Evolutionary conservation across 1,284 basidiomycete species (phyloP), one percentile per base, ranked within the genome.

Genomic region (Omphalotus olearius): DNA sequence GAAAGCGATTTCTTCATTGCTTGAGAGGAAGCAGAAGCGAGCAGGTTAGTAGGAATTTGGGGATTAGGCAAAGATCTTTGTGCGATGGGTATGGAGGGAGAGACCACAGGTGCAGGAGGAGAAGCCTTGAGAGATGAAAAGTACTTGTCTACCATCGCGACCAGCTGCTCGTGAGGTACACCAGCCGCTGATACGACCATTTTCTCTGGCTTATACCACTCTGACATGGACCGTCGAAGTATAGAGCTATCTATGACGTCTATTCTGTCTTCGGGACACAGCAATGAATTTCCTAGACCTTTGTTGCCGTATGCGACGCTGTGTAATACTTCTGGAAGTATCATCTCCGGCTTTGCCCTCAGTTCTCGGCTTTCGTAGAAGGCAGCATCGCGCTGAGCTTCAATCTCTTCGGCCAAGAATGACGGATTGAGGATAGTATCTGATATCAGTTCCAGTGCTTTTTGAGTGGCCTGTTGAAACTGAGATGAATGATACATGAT

Each of bases 401-500:
- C 84, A 37, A 99, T 74, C 69, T 98, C 96, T 52, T 91, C 89
- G 0, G 77, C 72, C 5, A 83, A 69, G 62, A 98, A 85, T 1
- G 83, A 70, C 2, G 96, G 84, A 63, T 94, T 83, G 51, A 88
- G 77, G 50, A 93, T 87, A 6, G 95, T 97, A 67, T 98, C 95
- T 30, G 94, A 83, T 55, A 99, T 91, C 57, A 99, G 79, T 30
- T 88, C 88, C 51, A 99, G 68, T 6, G 94, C 93, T 14, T 85
- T 76, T 4, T 87, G 83, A 1, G 94, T 90, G 40, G 85, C 85
- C 58, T 87, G 77, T 59, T 93, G 86, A 68, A 96, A 97, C 64
- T 98, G 90, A 43, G 93, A 92, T 14, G 96, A 95, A 70, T 98
- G 96, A 69, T 98, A 99, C 91, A 98, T 94, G 69, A 98, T 93